These are phyloP conservation scores for Pythium dissotocum DNA, from an alignment of 352 stramenopile genomes.

Conservation along the genomic window DNA sequence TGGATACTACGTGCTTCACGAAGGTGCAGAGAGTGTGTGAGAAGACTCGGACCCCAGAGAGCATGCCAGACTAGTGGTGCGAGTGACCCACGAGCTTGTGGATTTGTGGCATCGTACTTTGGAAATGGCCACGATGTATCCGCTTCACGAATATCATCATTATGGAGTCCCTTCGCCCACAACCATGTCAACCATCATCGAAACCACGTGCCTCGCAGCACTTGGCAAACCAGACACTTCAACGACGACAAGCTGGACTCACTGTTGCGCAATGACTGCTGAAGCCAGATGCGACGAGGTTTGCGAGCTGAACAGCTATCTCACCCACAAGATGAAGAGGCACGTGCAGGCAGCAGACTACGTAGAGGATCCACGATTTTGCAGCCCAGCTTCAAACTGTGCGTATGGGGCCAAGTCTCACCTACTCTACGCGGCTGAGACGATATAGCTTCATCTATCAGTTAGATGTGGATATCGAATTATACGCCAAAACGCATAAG, in stretches of 20 bases:
- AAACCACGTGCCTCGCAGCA: background rate
- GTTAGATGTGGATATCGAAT: no score
- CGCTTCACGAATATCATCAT: no score
- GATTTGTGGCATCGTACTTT: no score
- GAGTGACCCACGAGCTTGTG: no score
- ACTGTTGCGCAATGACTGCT: background rate
- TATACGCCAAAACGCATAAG: no score
- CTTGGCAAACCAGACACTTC: background rate
- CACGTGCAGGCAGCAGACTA: background rate
- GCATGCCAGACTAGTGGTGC: background rate
- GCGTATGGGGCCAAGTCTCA: background rate
- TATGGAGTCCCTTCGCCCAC: no score
- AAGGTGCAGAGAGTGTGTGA: constrained; percentile 33
- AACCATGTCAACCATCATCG: background rate
- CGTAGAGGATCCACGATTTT: background rate
- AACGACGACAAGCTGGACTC: background rate
- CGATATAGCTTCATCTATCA: background rate
- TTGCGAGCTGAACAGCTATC: background rate
- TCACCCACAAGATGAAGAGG: background rate
- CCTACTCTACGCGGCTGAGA: background rate
- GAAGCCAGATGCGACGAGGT: background rate
- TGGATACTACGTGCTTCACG: constrained; percentile 78
- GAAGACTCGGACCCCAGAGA: background rate
- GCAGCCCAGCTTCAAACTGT: background rate
- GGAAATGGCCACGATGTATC: no score